Evolutionary conservation across 2,329 filamentous ascomycete genomes (phyloP).

Genomic region (Alternaria sp.): DNA sequence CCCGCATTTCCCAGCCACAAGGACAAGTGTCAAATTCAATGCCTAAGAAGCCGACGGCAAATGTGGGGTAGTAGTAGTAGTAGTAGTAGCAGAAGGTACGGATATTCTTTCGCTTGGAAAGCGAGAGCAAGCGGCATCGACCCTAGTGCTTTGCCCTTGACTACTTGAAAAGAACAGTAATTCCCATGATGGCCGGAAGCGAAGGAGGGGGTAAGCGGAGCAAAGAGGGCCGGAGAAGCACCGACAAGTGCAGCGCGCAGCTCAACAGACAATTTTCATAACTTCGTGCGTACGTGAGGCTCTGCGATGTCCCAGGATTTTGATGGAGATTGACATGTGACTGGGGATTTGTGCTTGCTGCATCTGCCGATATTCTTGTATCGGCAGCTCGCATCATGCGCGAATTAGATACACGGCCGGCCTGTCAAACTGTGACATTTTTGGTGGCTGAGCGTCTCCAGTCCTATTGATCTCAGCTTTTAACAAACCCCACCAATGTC

Average conservation of each 20-base stretch:
- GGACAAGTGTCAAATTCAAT: constrained; percentile 20
- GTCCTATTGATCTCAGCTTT: constrained; percentile 9
- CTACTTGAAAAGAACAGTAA: constrained; percentile 11
- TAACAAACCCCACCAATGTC: constrained; percentile 17
- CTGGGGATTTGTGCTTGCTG: constrained; percentile 4
- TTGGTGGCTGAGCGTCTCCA: constrained; percentile 14
- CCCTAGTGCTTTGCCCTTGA: constrained; percentile 15
- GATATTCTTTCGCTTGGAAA: constrained; percentile 12
- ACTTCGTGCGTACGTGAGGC: constrained; percentile 18
- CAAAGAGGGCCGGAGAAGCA: constrained; percentile 20
- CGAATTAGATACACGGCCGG: constrained; percentile 7
- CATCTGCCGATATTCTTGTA: constrained; percentile 15
- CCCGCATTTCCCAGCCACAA: constrained; percentile 18
- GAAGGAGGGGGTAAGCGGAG: constrained; percentile 25
- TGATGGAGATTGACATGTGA: constrained; percentile 16
- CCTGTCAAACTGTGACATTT: constrained; percentile 11
- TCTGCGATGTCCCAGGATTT: constrained; percentile 15
- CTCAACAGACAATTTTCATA: constrained; percentile 23
- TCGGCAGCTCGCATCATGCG: constrained; percentile 21
- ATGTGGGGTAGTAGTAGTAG: constrained; percentile 14
- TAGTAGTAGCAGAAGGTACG: neutral
- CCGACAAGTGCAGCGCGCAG: constrained; percentile 18
- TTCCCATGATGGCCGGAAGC: constrained; percentile 17
- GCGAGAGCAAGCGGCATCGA: constrained; percentile 6
- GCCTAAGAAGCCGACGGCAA: constrained; percentile 15